Evolutionary conservation across 371 early-diverging fungal genomes (phyloP), one percentile per base, ranked within the genome.

Genomic region (Chytridium lagenaria): DNA sequence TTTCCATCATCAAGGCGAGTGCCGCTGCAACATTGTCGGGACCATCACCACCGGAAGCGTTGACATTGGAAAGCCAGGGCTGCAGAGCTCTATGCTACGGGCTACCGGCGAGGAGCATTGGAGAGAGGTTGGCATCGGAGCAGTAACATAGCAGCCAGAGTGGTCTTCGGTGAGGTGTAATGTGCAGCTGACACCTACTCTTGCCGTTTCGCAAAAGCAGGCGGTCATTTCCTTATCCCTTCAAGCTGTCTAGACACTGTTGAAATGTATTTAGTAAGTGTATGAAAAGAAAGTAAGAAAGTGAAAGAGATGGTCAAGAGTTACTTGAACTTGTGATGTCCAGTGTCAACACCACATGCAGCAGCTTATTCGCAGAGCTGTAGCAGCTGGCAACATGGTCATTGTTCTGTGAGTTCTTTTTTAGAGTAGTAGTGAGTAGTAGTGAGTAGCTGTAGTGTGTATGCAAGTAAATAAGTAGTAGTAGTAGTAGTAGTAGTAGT

Each of bases 21-120:
- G 37, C 61, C 3, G 74, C 69, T 15, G 37, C 64, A 16, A 74
- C 74, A 52, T 74, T 74, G 50, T 74, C 74, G 34, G 74, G 74
- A 2, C 64, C 65, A 40, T 74, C 74, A 34, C 59, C 73, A 30
- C 68, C 73, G 33, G 1, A 2, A 1, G 73, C 68, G 22, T 10
- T 39, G 23, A 67, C 59, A 0, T 1, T n/a, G 0, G 71, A 64
- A 15, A 40, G 10, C 26, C 59, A 37, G 73, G 73, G 26, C 61
- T 0, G 1, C 50, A 55, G 0, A 73, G 1, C 23, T 57, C 39
- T 3, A 73, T 15, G 15, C 7, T 39, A 39, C 19, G 3, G 37
- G 52, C 73, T n/a, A 50, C 68, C 67, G 16, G 5, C 38, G 10
- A 73, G 57, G 36, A 73, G 63, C n/a, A 55, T 33, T 10, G 5